Evolutionary conservation across 2,329 filamentous ascomycete genomes (phyloP).

Genomic region (Nemania sp.): DNA sequence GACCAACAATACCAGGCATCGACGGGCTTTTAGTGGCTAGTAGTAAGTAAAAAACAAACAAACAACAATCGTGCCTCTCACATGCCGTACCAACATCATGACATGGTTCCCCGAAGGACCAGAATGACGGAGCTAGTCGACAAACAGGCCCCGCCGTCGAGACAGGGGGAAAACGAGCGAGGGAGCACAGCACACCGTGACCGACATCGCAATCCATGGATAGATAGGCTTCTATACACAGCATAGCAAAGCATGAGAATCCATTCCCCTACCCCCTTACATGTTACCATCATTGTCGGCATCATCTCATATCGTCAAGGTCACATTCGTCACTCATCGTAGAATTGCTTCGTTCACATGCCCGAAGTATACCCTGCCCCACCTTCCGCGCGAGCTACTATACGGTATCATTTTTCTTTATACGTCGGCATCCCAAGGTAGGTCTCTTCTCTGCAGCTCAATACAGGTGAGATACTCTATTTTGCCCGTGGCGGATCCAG

Average conservation of each 20-base stretch:
- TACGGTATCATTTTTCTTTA: conserved; percentile 26
- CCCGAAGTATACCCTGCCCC: not conserved
- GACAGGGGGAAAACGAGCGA: conserved; percentile 1
- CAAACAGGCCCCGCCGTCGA: not conserved
- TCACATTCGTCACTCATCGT: conserved; percentile 28
- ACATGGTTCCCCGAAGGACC: not conserved
- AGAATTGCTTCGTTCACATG: conserved; percentile 4
- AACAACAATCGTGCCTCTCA: not conserved
- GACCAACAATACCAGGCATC: conserved; percentile 4
- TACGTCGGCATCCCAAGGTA: conserved; percentile 50
- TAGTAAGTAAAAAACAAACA: conserved; percentile 4
- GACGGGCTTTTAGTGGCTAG: not conserved
- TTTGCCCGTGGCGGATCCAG: conserved; percentile 43
- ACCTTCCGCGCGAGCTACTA: not conserved
- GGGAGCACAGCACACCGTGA: not conserved
- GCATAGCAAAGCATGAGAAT: conserved; percentile 4
- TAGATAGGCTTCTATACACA: conserved; percentile 12
- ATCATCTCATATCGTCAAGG: conserved; percentile 28
- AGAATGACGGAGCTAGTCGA: not conserved
- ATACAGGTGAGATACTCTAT: conserved; percentile 51
- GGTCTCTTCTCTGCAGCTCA: conserved; percentile 49
- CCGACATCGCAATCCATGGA: conserved; percentile 1
- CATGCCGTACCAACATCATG: not conserved
- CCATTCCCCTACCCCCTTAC: not conserved
- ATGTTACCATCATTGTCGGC: conserved; percentile 22